Conservation (phyloP, 768 basidiomycete genomes). For the Panaeolus papilionaceus region DNA sequence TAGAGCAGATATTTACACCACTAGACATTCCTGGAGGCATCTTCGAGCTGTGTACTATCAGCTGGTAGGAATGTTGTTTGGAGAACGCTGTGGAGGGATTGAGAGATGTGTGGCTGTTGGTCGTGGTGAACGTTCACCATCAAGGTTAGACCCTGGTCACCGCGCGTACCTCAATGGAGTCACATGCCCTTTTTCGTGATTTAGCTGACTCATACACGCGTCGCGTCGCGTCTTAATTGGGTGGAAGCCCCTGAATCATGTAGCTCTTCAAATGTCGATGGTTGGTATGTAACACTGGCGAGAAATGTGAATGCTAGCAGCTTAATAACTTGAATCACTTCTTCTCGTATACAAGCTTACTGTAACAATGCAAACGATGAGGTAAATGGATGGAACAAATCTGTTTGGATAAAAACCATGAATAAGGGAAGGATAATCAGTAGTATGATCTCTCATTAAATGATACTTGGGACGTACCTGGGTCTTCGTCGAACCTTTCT, state of each 20-base stretch:
- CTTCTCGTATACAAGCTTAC: no score
- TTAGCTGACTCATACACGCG: constrained; percentile 4
- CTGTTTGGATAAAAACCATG: no score
- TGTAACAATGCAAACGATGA: no score
- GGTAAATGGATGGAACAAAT: not conserved
- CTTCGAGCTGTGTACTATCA: not conserved
- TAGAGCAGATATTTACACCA: not conserved
- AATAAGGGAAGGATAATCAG: no score
- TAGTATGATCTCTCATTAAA: no score
- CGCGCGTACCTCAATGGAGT: constrained; percentile 8
- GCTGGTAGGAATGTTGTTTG: not conserved
- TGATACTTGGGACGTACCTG: constrained; percentile 11
- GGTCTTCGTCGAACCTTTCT: constrained; percentile 26
- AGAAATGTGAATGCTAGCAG: no score
- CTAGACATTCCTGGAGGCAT: not conserved
- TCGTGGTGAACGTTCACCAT: constrained; percentile 8
- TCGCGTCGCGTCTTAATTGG: constrained; percentile 1
- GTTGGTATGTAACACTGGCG: no score
- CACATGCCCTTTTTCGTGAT: constrained; percentile 1
- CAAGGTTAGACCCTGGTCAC: not conserved
- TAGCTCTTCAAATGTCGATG: no score
- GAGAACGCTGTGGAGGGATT: constrained; percentile 1
- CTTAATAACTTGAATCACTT: no score
- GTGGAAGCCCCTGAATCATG: no score
- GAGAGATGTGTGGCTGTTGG: not conserved